Evolutionary conservation across 345 rosid genomes (phyloP).

Genomic region (Melaleuca quinquenervia): DNA sequence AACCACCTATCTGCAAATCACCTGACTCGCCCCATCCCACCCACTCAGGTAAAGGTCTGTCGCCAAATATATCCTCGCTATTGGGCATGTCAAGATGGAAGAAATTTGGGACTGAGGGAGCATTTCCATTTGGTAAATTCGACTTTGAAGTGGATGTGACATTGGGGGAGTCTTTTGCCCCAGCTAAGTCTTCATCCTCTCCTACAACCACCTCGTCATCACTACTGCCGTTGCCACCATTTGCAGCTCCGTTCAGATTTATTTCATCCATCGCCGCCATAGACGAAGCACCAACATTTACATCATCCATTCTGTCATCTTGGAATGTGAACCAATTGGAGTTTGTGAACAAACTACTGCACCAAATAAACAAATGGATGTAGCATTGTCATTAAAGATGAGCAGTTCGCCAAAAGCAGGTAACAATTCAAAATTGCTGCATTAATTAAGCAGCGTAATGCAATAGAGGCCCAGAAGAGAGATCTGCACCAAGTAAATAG

Average conservation of each 20-base stretch:
- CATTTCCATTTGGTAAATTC: constrained; percentile 18
- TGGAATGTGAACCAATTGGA: constrained; percentile 98
- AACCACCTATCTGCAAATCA: constrained; percentile 45
- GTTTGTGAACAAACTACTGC: constrained; percentile 80
- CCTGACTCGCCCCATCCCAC: constrained; percentile 73
- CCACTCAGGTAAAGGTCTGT: constrained; percentile 68
- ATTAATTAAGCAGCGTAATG: background rate
- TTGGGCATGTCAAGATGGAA: constrained; percentile 48
- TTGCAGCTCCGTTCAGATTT: constrained; percentile 54
- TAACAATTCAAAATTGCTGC: background rate
- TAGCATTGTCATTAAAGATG: background rate
- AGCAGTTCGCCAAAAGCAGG: background rate
- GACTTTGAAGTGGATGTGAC: constrained; percentile 42
- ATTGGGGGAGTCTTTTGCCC: constrained; percentile 27
- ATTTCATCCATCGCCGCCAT: constrained; percentile 69
- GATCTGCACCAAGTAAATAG: background rate
- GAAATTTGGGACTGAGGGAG: constrained; percentile 25
- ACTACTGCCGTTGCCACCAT: constrained; percentile 62
- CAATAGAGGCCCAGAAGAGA: background rate
- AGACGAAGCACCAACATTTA: constrained; percentile 39
- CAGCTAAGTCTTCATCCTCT: constrained; percentile 58
- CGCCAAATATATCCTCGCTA: constrained; percentile 44
- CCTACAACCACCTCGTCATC: constrained; percentile 91
- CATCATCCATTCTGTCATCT: constrained; percentile 55
- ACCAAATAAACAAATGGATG: background rate